Percentiles rank a stretch among this genome's conserved stretches.
Evolutionary conservation across 129 eudicot genomes (phyloP).

Genomic region (Gnaphalium uliginosum): DNA sequence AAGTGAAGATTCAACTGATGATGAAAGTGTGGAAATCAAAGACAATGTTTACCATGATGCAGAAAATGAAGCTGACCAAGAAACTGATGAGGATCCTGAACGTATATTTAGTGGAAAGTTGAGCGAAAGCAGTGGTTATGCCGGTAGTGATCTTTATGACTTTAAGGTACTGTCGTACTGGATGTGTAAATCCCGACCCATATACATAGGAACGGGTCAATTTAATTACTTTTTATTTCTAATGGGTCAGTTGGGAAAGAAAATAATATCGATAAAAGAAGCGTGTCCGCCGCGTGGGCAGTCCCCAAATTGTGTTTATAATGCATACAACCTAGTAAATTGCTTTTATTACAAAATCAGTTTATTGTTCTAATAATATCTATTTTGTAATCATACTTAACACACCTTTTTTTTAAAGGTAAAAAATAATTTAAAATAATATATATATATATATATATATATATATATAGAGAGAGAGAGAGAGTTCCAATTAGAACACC

Average conservation of each 20-base stretch:
- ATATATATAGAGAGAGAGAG: too few relatives aligned
- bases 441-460: too few relatives aligned
- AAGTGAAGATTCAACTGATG: constrained; percentile 79
- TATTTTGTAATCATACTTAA: background rate
- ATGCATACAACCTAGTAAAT: too few relatives aligned
- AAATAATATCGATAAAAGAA: background rate
- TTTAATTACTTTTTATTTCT: background rate
- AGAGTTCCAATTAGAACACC: too few relatives aligned
- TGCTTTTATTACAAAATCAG: background rate
- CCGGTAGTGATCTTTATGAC: constrained; percentile 88
- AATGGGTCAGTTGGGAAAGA: background rate
- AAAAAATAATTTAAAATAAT: background rate
- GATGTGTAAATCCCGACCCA: background rate
- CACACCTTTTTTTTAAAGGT: background rate
- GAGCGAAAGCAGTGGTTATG: constrained; percentile 95
- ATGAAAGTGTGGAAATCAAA: constrained; percentile 60
- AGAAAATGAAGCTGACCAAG: constrained; percentile 84
- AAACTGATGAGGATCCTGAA: constrained; percentile 69
- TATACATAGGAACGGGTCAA: background rate
- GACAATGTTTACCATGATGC: constrained; percentile 85
- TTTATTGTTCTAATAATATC: background rate
- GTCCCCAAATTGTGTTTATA: background rate
- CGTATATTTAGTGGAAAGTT: constrained; percentile 82
- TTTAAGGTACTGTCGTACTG: constrained; percentile 59
- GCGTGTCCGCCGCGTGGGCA: background rate